Evolutionary conservation across 2,329 filamentous ascomycete species (phyloP), one percentile per base, ranked within the genome.

Genomic region (Endoconidiophora laricicola): DNA sequence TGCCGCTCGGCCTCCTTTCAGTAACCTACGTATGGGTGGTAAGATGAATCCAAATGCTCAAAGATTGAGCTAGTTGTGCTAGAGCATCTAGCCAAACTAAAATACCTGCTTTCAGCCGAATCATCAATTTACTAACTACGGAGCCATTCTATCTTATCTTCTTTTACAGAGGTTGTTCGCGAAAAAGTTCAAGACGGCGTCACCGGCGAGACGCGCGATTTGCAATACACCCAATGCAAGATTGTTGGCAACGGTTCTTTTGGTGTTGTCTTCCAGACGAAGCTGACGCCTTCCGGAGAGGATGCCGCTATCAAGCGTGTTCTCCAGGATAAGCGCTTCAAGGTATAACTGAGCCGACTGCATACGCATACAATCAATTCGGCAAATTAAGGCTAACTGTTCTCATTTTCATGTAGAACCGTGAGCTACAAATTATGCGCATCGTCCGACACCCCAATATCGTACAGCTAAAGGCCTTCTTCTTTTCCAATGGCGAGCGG

Each of bases 221-320:
- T 98, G 69, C 86, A 94, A 65, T 98, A 98, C 68, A 96, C 91
- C 51, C 91, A 96, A 65, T 96, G 90, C 74, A 98, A 98, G 72
- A 96, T 98, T 61, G 91, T 98, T 45, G 91, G 91, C 65, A 98
- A 98, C 70, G 91, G 91, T 58, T 96, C 90, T 36, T 98, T 98
- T 60, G 91, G 91, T 57, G 90, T 98, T 46, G 91, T 98, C 57
- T 98, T 98, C 67, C 91, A 98, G 71, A 98, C 91, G 52, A 96
- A 96, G 72, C 77, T 98, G 60, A 90, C 90, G 54, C 91, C 91
- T n/a, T 91, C 85, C 56, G 90, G 90, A 56, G 91, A 98, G 67
- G 91, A 98, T 70, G 91, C 91, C 49, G 91, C 91, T 64, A 98
- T 98, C 74, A 98, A 98, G 75, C 83, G 91, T 60, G 91, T 98